Percentiles rank a stretch among this genome's conserved stretches.
phyloP scores from a whole-genome alignment of 257 asterid species.

The Petrea volubilis region DNA sequence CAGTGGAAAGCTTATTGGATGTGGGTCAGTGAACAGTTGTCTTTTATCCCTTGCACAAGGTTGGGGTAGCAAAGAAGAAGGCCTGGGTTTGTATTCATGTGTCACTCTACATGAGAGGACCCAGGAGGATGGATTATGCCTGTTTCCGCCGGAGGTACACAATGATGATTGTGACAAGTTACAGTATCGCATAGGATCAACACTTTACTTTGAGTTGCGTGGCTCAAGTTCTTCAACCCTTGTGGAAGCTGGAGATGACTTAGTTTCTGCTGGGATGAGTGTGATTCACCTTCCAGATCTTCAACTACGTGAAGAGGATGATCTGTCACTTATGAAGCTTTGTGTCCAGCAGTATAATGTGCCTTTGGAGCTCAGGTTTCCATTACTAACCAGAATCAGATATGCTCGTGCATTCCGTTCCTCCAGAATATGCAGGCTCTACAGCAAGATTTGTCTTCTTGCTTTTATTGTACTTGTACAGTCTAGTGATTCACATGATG shows the following conservation, averaged over 20 bases:
- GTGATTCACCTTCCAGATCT: slow-evolving; percentile 79
- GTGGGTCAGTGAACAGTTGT: slow-evolving; percentile 83
- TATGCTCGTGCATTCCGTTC: slow-evolving; percentile 92
- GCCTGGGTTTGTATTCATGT: slow-evolving; percentile 88
- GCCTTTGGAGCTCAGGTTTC: slow-evolving; percentile 80
- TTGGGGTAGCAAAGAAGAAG: slow-evolving; percentile 99
- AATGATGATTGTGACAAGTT: slow-evolving; percentile 61
- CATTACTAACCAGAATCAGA: slow-evolving; percentile 89
- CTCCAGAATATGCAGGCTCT: slow-evolving; percentile 78
- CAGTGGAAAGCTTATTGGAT: slow-evolving; percentile 88
- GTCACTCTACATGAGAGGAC: slow-evolving; percentile 70
- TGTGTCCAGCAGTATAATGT: slow-evolving; percentile 72
- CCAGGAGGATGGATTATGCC: slow-evolving; percentile 74
- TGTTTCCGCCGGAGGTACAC: slow-evolving; percentile 75
- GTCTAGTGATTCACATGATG: slow-evolving; percentile 91
- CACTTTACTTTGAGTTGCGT: slow-evolving; percentile 83
- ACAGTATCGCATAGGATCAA: slow-evolving; percentile 74
- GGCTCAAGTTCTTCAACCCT: slow-evolving; percentile 41
- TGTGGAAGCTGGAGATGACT: slow-evolving; percentile 35
- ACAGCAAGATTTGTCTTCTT: slow-evolving; percentile 92
- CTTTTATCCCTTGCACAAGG: slow-evolving; percentile 97
- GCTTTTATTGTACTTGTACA: slow-evolving; percentile 95
- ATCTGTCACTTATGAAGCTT: slow-evolving; percentile 68
- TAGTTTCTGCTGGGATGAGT: slow-evolving; percentile 48
- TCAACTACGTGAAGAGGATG: slow-evolving; percentile 81